Conservation (phyloP, 2,329 filamentous ascomycete species). For the Raffaelea ambrosiae region DNA sequence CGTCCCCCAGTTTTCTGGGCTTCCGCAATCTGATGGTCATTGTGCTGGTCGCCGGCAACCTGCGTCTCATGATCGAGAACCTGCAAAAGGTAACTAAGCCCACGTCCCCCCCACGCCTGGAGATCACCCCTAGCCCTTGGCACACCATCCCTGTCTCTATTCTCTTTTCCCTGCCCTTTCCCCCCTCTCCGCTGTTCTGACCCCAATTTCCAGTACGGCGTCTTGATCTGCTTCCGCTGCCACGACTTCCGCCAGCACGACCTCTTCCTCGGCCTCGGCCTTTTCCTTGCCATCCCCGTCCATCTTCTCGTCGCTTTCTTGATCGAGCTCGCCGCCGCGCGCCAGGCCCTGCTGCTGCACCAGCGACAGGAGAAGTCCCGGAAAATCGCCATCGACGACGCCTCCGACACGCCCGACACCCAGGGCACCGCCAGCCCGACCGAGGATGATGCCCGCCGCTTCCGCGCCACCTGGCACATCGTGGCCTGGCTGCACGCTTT, state of each 20-base stretch:
- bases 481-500: constrained; percentile 73
- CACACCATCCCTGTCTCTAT: constrained; percentile 1
- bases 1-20: constrained; percentile 76
- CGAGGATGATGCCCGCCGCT: constrained; percentile 54
- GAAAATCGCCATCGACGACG: neutral
- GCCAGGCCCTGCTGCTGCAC: constrained; percentile 63
- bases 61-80: constrained; percentile 93
- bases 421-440: constrained; percentile 47
- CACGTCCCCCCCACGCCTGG: neutral
- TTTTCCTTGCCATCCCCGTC: constrained; percentile 83
- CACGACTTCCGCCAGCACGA: constrained; percentile 81
- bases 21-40: constrained; percentile 96
- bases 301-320: constrained; percentile 86
- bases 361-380: constrained; percentile 28
- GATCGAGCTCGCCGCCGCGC: constrained; percentile 77
- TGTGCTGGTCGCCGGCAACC: constrained; percentile 84
- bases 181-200: constrained; percentile 8
- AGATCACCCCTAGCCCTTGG: too few relatives aligned
- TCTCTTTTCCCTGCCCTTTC: too few relatives aligned
- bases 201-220: constrained; percentile 61
- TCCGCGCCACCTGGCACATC: constrained; percentile 68
- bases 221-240: constrained; percentile 83
- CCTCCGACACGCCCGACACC: neutral
- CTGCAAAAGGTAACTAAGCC: constrained; percentile 74
- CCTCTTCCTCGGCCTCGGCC: constrained; percentile 61